These are phyloP conservation scores for Secale cereale DNA, from an alignment of 176 grass and related monocot species.

Conservation along the genomic window DNA sequence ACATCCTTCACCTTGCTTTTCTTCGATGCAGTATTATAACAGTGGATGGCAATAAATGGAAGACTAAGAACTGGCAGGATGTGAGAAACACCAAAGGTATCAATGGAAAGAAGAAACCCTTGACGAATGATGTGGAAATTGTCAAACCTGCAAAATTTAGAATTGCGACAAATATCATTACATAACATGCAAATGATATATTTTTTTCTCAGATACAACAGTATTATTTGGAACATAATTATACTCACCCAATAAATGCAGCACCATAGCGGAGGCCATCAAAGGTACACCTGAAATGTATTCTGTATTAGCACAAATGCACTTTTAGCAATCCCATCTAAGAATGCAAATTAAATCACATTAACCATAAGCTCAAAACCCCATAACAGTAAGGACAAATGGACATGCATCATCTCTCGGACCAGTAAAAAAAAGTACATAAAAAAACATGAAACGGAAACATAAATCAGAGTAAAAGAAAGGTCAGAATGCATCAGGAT, in stretches of 20 bases:
- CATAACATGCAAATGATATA: neutral
- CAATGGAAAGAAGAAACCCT: conserved; percentile 79
- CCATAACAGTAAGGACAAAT: neutral
- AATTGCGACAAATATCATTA: conserved; percentile 20
- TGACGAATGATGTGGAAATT: conserved; percentile 86
- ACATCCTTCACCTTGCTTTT: conserved; percentile 33
- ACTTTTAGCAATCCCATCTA: conserved; percentile 2
- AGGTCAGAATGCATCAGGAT: conserved; percentile 12
- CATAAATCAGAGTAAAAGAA: conserved; percentile 2
- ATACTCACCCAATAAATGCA: conserved; percentile 86
- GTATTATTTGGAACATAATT: conserved; percentile 11
- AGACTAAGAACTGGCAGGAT: conserved; percentile 80
- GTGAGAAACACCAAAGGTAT: conserved; percentile 92
- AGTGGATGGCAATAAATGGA: conserved; percentile 64
- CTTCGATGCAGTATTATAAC: conserved; percentile 31
- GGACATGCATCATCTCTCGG: neutral
- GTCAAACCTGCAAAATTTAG: conserved; percentile 71
- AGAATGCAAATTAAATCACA: neutral
- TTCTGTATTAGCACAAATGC: conserved; percentile 12
- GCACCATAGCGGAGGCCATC: conserved; percentile 94
- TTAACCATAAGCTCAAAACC: conserved; percentile 4
- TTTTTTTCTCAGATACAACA: conserved; percentile 3
- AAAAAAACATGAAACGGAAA: neutral
- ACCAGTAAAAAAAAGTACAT: conserved; percentile 16
- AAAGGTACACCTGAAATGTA: conserved; percentile 83